A percentile compares a stretch with the other conserved stretches of the same genome.
Evolutionary conservation across 208 protist genomes (phyloP).

Genomic region (Trypanosoma theileri): DNA sequence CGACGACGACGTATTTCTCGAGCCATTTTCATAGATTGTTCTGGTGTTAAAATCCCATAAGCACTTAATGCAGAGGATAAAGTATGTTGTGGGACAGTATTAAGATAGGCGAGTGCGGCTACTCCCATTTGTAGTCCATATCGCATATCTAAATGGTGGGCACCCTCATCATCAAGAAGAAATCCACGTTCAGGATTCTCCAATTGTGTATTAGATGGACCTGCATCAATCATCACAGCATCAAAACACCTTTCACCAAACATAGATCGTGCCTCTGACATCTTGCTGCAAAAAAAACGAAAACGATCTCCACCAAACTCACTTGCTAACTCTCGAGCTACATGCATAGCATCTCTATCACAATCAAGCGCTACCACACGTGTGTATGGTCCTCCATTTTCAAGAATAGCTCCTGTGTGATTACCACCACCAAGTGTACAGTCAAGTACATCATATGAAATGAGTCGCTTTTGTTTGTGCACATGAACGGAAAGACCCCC

Average conservation of each 20-base stretch:
- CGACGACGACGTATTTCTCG: constrained; percentile 59
- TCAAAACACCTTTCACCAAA: constrained; percentile 87
- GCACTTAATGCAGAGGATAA: constrained; percentile 45
- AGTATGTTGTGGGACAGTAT: constrained; percentile 70
- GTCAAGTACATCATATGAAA: constrained; percentile 85
- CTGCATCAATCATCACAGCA: constrained; percentile 85
- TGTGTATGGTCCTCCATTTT: constrained; percentile 82
- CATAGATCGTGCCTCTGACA: constrained; percentile 81
- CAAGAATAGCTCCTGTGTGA: constrained; percentile 76
- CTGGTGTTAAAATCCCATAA: constrained; percentile 64
- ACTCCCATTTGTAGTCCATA: constrained; percentile 54
- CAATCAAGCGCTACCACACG: constrained; percentile 87
- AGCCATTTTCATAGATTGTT: constrained; percentile 84
- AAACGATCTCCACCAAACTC: constrained; percentile 77
- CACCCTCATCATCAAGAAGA: constrained; percentile 61
- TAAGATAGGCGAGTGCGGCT: constrained; percentile 75
- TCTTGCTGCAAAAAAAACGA: constrained; percentile 65
- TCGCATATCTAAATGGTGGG: constrained; percentile 81
- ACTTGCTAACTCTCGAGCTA: constrained; percentile 44
- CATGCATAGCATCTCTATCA: constrained; percentile 44
- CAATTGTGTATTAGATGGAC: constrained; percentile 74
- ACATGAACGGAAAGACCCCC: constrained; percentile 17
- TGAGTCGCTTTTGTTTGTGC: constrained; percentile 49
- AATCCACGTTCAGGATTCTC: constrained; percentile 80
- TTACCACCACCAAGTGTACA: constrained; percentile 85